Evolutionary conservation across 768 basidiomycete species (phyloP), one percentile per base, ranked within the genome.

Genomic region (Tylopilus subfusipes): DNA sequence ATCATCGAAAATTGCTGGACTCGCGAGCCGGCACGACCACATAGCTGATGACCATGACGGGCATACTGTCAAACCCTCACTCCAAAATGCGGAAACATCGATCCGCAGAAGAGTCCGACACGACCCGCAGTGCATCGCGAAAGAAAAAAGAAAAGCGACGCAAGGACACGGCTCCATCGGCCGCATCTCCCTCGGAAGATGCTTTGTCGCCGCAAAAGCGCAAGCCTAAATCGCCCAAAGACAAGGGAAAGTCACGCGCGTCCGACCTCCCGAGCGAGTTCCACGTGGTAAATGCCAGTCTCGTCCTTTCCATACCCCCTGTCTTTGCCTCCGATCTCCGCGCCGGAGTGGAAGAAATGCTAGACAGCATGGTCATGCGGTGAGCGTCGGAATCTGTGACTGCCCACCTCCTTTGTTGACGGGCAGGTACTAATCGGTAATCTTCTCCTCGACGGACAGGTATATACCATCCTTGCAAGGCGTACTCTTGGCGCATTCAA

Each of bases 281-380:
- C 65, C 74, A 76, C 54, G 66, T 83, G 49, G 72, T 91, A 65
- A 76, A 76, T 47, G 79, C 90, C n/a, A 79, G 82, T 29, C 75
- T 94, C 51, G 73, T 79, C 24, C 74, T 96, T 39, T 85, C 90
- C 11, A 78, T 97, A 16, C 82, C 94, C 27, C 94, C 94, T 1
- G 78, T 88, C 40, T 96, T 93, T 68, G 81, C 90, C 16, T 78
- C 74, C 40, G 82, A 88, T 70, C 81, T 86, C n/a, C 75, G 79
- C 11, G 75, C 71, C 38, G 95, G 95, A 8, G 90, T 83, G 18
- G 83, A 88, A 65, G 93, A 98, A 72, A 85, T 94, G 82, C 75
- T 98, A 18, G 93, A 98, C 70, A 90, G 90, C 9, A 88, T 97
- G 88, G 74, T 96, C 14, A 96, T 98, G 95, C 84, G 90, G 95